Evolutionary conservation across 257 asterid genomes (phyloP), one percentile per base, ranked within the genome.

Genomic region (Petrea volubilis): DNA sequence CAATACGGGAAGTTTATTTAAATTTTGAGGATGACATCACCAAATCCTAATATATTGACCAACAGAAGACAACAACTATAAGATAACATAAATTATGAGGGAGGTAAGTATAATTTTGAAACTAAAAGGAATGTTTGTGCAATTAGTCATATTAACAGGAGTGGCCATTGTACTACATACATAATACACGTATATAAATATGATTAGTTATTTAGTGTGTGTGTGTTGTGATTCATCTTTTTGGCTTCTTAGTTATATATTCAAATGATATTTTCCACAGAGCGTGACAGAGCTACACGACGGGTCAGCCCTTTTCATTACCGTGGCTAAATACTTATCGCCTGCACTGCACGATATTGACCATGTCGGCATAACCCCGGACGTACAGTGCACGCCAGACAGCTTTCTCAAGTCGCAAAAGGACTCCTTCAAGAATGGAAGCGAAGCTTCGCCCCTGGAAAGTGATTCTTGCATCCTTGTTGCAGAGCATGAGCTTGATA

Each of bases 281-380:
- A 89, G 97, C 68, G 96, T 93, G 72, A 93, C 96, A 10, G 96
- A 93, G 75, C 78, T 93, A 60, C 82, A 89, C 5, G 98, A 93
- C 23, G 97, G 98, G 41, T 93, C 97, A 7, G 96, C 97, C 76
- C 91, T 93, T 74, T 89, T 93, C 72, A 78, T 93, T 18, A 93
- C 97, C 1, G 98, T 91, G 41, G 98, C 98, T 1, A 93, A 89
- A 77, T 93, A 93, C 67, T 57, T 89, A 68, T 93, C 97, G 2
- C 98, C 98, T 1, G 85, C 90, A n/a, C 90, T 91, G 69, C 98
- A 93, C 33, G 97, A 86, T 82, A 93, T 93, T 12, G 98, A 93
- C 82, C 88, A 93, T 65, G 93, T 93, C 11, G 98, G 98, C 46
- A 91, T 93, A 67, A 64, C 90, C 28, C 97, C 97, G 4, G 98